These are phyloP conservation scores for Rubia occidens DNA, from an alignment of 305 asterid species.

Conservation along the genomic window DNA sequence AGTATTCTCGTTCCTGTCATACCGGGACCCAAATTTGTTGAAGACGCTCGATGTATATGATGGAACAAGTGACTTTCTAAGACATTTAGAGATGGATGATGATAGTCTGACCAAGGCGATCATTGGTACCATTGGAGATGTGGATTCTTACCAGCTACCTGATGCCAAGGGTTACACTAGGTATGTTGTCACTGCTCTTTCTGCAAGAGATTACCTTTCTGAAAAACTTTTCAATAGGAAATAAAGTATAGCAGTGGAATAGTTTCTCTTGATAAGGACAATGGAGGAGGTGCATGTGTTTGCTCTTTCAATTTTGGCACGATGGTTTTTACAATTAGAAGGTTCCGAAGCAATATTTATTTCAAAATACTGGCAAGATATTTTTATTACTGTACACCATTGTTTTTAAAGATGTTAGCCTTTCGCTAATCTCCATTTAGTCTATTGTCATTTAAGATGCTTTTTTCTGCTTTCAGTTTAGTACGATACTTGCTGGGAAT, in stretches of 20 bases:
- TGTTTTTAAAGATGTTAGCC: neutral
- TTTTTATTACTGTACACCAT: neutral
- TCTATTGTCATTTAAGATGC: constrained; percentile 12
- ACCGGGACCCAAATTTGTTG: constrained; percentile 68
- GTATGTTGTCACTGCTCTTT: constrained; percentile 25
- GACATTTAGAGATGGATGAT: constrained; percentile 76
- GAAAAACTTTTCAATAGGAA: neutral
- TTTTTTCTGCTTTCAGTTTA: constrained; percentile 43
- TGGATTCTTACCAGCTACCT: constrained; percentile 88
- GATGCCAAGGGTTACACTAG: constrained; percentile 97
- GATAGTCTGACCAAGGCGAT: constrained; percentile 94
- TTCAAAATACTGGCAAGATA: neutral
- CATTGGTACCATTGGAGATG: constrained; percentile 94
- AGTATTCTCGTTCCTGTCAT: constrained; percentile 82
- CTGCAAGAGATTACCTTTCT: neutral
- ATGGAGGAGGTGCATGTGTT: neutral
- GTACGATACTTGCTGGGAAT: constrained; percentile 74
- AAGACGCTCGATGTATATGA: constrained; percentile 88
- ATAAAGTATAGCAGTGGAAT: constrained; percentile 8
- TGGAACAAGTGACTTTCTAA: constrained; percentile 71
- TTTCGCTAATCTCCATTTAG: constrained; percentile 5
- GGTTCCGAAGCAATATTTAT: neutral
- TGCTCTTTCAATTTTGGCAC: neutral
- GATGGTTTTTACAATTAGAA: neutral
- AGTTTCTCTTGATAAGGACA: neutral